Base-by-base conservation (phyloP, 768 basidiomycete genomes). In the Leccinum arenicola region DNA sequence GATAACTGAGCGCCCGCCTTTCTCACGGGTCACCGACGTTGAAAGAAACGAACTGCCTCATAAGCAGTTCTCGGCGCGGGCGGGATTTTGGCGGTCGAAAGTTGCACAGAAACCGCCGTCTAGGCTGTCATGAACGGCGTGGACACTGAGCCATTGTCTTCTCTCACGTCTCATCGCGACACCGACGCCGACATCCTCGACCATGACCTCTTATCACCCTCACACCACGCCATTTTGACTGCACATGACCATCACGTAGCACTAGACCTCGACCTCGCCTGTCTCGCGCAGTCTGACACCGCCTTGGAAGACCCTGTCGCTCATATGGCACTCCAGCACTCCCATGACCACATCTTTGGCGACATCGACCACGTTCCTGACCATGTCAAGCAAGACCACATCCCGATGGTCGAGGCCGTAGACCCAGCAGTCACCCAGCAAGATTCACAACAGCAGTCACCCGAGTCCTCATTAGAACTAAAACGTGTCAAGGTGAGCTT, bases 401-500 rank as follows among this genome's bases (percentile, higher is more conserved):
- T 75, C 58, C 61, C 65, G 56, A 65, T 73, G 63, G 65, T 75
- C 64, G 72, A 73, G 70, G 64, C 72, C 54, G 72, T 73, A 58
- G 75, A 76, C 51, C 76, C 72, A 14, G 73, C 73, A 54, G 76
- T 74, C 55, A 72, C 69, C 33, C 70, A 72, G 43, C 87, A 88
- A 64, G 87, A 87, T 56, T 71, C 77, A 27, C 82, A 82, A 66
- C 85, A 85, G 49, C 88, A 82, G 79, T 71, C 82, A 61, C 75
- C 82, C 6, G 88, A 89, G 58, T 76, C 79, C 54, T 86, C 88
- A 66, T 83, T 87, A 68, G 89, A 90, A 65, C 76, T 89, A 70
- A 91, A 91, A 79, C 90, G 90, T 83, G 89, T 92, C 76, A 92
- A 89, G 82, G 88, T 86, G 70, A 66, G 84, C 67, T 63, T 63